phyloP scores from a whole-genome alignment of 768 basidiomycete species.

The Amanita rubescens region DNA sequence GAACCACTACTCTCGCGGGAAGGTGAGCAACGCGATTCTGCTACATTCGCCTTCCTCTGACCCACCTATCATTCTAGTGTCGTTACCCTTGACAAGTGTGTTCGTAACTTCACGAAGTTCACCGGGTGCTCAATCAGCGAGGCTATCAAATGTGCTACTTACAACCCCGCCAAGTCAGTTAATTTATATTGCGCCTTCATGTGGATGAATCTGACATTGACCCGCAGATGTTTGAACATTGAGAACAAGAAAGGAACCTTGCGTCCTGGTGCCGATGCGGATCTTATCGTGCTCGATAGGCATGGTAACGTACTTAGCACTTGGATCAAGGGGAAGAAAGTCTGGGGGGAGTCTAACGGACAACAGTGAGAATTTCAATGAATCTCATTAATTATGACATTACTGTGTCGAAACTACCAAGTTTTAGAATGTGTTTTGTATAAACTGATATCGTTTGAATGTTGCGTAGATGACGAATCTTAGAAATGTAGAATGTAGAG shows the following conservation, averaged over 20 bases:
- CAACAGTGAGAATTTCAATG: neutral
- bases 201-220: neutral
- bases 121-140: conserved; percentile 79
- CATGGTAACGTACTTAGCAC: conserved; percentile 60
- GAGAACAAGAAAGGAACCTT: conserved; percentile 77
- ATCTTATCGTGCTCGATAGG: conserved; percentile 69
- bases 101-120: conserved; percentile 79
- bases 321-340: conserved; percentile 72
- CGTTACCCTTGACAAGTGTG: conserved; percentile 76
- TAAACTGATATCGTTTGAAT: neutral
- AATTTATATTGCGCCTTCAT: neutral
- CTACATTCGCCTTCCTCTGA: neutral
- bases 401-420: neutral
- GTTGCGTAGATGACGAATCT: too few relatives aligned
- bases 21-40: conserved; percentile 40
- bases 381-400: neutral
- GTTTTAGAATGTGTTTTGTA: neutral
- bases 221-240: conserved; percentile 64
- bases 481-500: too few relatives aligned
- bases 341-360: conserved; percentile 37
- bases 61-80: conserved; percentile 37
- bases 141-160: conserved; percentile 82
- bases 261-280: conserved; percentile 78
- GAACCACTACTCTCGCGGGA: conserved; percentile 83
- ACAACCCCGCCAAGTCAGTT: conserved; percentile 71